These are phyloP conservation scores for Hortiboletus flavorubellus DNA, from an alignment of 768 basidiomycete species.

Conservation along the genomic window DNA sequence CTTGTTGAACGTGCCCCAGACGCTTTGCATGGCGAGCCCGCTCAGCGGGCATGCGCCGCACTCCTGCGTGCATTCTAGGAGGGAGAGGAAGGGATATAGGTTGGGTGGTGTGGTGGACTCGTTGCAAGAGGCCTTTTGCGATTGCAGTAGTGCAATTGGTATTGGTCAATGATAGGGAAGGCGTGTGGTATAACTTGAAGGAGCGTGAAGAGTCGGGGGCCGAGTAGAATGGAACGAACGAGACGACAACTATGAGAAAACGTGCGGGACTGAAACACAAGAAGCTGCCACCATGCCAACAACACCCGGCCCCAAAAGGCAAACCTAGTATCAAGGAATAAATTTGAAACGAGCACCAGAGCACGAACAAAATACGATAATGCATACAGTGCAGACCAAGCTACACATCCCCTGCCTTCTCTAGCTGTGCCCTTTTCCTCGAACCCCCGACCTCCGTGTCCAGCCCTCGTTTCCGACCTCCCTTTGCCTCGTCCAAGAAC, in stretches of 20 bases:
- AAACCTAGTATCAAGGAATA: background rate
- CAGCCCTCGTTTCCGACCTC: slow-evolving; percentile 86
- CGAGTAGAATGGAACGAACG: slow-evolving; percentile 4
- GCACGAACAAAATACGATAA: background rate
- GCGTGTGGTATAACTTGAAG: slow-evolving; percentile 1
- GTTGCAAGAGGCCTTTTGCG: background rate
- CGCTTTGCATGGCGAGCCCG: slow-evolving; percentile 33
- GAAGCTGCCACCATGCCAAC: slow-evolving; percentile 21
- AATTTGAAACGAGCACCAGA: background rate
- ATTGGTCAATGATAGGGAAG: background rate
- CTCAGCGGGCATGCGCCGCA: slow-evolving; percentile 30
- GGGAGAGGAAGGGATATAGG: background rate
- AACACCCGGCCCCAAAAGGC: background rate
- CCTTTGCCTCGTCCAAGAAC: slow-evolving; percentile 96
- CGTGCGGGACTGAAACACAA: background rate
- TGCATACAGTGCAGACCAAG: background rate
- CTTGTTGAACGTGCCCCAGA: slow-evolving; percentile 23
- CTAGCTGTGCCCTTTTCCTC: slow-evolving; percentile 67
- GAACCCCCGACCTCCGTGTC: slow-evolving; percentile 71
- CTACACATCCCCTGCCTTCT: slow-evolving; percentile 52
- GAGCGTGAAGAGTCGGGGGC: slow-evolving; percentile 14
- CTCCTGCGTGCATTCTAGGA: slow-evolving; percentile 24
- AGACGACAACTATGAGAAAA: background rate
- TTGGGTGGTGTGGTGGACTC: background rate
- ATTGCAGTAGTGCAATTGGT: background rate